A percentile compares a stretch with the other conserved stretches of the same genome.
Evolutionary conservation across 2,329 filamentous ascomycete species (phyloP).

Genomic region (Hypoxylon sp.): DNA sequence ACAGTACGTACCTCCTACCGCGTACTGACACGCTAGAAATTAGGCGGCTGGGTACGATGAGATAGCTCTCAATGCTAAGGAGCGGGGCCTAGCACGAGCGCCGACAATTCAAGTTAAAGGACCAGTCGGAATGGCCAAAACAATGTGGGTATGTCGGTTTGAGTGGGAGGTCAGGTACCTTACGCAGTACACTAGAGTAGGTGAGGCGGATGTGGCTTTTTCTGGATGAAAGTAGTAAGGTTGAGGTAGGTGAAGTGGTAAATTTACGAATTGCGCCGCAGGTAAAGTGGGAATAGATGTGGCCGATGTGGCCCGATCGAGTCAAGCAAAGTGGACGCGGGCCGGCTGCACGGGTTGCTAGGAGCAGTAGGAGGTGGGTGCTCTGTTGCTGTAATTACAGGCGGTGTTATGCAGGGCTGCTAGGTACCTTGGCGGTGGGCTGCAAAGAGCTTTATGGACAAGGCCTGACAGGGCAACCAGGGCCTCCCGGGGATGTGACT

Average conservation of each 20-base stretch:
- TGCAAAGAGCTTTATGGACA: too few relatives aligned
- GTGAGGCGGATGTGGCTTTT: slow-evolving; percentile 42
- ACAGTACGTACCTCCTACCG: slow-evolving; percentile 24
- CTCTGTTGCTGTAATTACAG: slow-evolving; percentile 41
- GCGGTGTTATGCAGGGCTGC: slow-evolving; percentile 43
- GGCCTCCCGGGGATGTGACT: slow-evolving; percentile 24
- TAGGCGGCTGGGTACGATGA: slow-evolving; percentile 37
- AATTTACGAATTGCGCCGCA: slow-evolving; percentile 32
- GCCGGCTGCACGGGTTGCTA: slow-evolving; percentile 41
- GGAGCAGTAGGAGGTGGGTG: slow-evolving; percentile 31
- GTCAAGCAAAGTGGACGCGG: slow-evolving; percentile 37
- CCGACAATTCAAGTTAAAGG: slow-evolving; percentile 23
- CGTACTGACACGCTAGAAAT: slow-evolving; percentile 33
- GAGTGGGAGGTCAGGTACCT: slow-evolving; percentile 14
- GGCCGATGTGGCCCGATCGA: slow-evolving; percentile 36
- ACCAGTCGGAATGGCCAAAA: slow-evolving; percentile 40
- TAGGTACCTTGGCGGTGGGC: slow-evolving; percentile 37
- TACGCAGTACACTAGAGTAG: too few relatives aligned
- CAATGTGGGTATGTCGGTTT: slow-evolving; percentile 28
- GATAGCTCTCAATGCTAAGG: slow-evolving; percentile 28
- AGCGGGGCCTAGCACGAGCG: slow-evolving; percentile 27
- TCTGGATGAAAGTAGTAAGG: slow-evolving; percentile 34
- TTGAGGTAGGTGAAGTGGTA: slow-evolving; percentile 36
- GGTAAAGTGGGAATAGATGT: slow-evolving; percentile 33
- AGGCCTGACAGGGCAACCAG: slow-evolving; percentile 35